phyloP scores from a whole-genome alignment of 2,329 filamentous ascomycete genomes.

The Stachybotrys elegans region DNA sequence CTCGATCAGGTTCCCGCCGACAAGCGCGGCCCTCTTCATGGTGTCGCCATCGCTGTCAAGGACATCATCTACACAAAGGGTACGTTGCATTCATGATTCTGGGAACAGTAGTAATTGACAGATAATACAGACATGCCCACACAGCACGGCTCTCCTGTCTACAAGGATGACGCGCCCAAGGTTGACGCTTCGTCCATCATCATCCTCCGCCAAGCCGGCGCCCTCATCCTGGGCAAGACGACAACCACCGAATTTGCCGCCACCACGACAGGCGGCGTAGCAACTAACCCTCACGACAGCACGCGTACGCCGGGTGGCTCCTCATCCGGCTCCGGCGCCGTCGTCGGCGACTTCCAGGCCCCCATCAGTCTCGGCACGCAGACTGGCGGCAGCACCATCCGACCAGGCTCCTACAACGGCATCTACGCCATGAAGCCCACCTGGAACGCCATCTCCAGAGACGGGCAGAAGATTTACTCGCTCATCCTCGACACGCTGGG shows the following conservation, averaged over 20 bases:
- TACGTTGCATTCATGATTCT: too few species aligned
- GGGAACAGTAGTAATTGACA: too few species aligned
- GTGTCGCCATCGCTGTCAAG: constrained; percentile 52
- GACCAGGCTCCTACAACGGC: constrained; percentile 61
- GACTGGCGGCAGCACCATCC: constrained; percentile 59
- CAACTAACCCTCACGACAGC: constrained; percentile 59
- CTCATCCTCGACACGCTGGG: constrained; percentile 58
- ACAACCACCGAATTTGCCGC: constrained; percentile 62
- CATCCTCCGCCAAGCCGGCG: constrained; percentile 48
- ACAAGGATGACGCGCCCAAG: constrained; percentile 35
- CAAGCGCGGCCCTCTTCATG: constrained; percentile 50
- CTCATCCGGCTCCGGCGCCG: constrained; percentile 61
- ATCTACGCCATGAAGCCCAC: constrained; percentile 63
- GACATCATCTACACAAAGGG: constrained; percentile 55
- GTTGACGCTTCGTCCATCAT: constrained; percentile 49
- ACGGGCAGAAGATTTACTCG: constrained; percentile 56
- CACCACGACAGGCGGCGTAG: constrained; percentile 46
- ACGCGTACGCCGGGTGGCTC: constrained; percentile 63
- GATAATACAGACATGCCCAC: constrained; percentile 51
- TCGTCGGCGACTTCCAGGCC: constrained; percentile 59
- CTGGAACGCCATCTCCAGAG: constrained; percentile 56
- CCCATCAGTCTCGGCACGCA: constrained; percentile 60
- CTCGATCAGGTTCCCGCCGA: constrained; percentile 43
- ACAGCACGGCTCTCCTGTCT: constrained; percentile 50
- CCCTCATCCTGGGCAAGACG: constrained; percentile 39